A percentile compares a stretch with the other conserved stretches of the same genome.
phyloP scores from a whole-genome alignment of 352 stramenopile genomes.

The Phytophthora europaea region DNA sequence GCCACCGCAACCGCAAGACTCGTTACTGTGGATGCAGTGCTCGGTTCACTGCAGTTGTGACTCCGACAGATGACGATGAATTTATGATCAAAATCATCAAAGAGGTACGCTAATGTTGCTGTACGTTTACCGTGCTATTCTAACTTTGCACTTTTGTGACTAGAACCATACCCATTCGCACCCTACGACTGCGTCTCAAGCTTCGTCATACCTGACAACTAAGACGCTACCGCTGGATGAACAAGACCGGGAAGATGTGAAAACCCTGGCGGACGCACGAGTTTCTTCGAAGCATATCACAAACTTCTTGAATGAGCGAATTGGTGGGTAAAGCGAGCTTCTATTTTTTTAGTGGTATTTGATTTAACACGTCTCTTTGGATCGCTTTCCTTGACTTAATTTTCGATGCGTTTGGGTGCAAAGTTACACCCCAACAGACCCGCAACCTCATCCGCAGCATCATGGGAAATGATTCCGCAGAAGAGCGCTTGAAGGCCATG shows the following conservation, averaged over 20 bases:
- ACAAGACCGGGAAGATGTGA: constrained; percentile 11
- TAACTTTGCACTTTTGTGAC: no score
- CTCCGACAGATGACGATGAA: no score
- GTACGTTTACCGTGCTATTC: no score
- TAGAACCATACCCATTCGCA: no score
- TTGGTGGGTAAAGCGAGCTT: constrained; percentile 5
- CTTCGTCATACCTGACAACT: constrained; percentile 17
- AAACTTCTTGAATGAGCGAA: constrained; percentile 20
- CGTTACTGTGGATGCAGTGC: no score
- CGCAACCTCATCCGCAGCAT: constrained; percentile 23
- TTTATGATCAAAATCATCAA: no score
- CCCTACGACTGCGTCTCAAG: not conserved
- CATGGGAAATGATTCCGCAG: constrained; percentile 11
- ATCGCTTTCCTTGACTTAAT: no score
- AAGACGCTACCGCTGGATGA: constrained; percentile 15
- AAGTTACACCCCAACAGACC: constrained; percentile 20
- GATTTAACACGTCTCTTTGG: no score
- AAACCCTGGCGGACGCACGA: constrained; percentile 10
- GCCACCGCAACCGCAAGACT: no score
- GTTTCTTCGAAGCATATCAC: constrained; percentile 6
- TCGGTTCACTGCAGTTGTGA: no score
- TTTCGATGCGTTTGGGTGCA: not conserved
- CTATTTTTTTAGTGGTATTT: no score
- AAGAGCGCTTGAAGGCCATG: constrained; percentile 19
- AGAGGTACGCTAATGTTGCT: no score